Evolutionary conservation across 2,329 filamentous ascomycete genomes (phyloP).

Genomic region (Talaromyces atroroseus): DNA sequence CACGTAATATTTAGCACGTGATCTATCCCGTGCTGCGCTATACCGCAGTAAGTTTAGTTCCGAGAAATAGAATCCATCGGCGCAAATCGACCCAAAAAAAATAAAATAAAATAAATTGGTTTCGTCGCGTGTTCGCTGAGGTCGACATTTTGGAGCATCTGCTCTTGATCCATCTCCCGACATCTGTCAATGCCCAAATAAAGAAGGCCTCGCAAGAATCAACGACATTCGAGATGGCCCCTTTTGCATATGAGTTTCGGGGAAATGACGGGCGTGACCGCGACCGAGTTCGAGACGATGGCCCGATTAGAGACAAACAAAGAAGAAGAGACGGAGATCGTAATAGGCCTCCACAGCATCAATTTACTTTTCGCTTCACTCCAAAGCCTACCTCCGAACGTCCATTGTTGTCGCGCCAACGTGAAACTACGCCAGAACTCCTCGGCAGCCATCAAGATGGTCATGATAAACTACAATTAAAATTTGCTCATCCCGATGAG

Average conservation of each 20-base stretch:
- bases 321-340: conserved; percentile 18
- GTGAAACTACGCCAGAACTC: conserved; percentile 34
- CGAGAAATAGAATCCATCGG: too few species aligned
- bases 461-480: conserved; percentile 25
- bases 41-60: too few species aligned
- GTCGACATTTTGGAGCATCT: background rate
- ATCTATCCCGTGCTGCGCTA: too few species aligned
- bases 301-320: background rate
- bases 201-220: background rate
- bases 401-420: conserved; percentile 29
- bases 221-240: conserved; percentile 14
- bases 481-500: conserved; percentile 33
- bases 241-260: conserved; percentile 30
- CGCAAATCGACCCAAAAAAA: too few species aligned
- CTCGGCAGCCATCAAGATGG: conserved; percentile 21
- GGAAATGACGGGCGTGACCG: conserved; percentile 12
- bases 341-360: conserved; percentile 20
- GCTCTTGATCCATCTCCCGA: background rate
- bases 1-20: too few species aligned
- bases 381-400: conserved; percentile 33
- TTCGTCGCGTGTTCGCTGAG: background rate
- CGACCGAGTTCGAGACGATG: conserved; percentile 1
- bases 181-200: background rate
- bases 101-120: too few species aligned
- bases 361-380: conserved; percentile 39